These are phyloP conservation scores for Lonicera japonica DNA, from an alignment of 129 eudicot species.

Conservation along the genomic window DNA sequence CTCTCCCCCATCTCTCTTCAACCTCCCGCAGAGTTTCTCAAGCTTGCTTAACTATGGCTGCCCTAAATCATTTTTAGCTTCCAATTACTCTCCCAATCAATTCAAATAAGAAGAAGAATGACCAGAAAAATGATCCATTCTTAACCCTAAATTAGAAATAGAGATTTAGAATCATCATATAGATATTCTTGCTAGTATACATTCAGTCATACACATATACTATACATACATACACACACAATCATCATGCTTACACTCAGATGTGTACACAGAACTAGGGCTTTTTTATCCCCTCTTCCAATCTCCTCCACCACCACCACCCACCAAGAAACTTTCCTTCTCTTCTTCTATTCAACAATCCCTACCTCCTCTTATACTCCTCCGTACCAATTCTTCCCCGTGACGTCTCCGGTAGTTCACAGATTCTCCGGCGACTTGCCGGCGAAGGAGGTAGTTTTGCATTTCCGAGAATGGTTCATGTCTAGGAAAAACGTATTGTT, in stretches of 20 bases:
- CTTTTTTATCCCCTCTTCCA: constrained; percentile 25
- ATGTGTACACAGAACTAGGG: constrained; percentile 37
- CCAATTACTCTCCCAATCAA: too few relatives aligned
- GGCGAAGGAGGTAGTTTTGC: constrained; percentile 30
- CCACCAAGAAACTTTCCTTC: not conserved
- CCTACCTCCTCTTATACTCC: constrained; percentile 12
- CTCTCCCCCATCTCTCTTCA: too few relatives aligned
- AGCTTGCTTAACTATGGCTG: too few relatives aligned
- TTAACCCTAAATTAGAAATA: too few relatives aligned
- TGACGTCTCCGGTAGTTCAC: not conserved
- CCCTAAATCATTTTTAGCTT: too few relatives aligned
- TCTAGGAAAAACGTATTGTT: constrained; percentile 29
- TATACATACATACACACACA: not conserved
- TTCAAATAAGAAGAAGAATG: too few relatives aligned
- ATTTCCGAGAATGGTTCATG: constrained; percentile 65
- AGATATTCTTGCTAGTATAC: too few relatives aligned
- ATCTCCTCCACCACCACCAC: not conserved
- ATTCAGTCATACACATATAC: too few relatives aligned
- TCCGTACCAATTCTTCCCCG: not conserved
- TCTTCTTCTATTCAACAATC: constrained; percentile 17
- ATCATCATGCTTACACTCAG: constrained; percentile 37
- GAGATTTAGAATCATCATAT: too few relatives aligned
- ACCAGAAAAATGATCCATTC: too few relatives aligned
- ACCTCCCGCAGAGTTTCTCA: too few relatives aligned
- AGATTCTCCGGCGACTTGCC: constrained; percentile 6